Evolutionary conservation across 2,329 filamentous ascomycete genomes (phyloP).

Genomic region (Xylaria polymorpha): DNA sequence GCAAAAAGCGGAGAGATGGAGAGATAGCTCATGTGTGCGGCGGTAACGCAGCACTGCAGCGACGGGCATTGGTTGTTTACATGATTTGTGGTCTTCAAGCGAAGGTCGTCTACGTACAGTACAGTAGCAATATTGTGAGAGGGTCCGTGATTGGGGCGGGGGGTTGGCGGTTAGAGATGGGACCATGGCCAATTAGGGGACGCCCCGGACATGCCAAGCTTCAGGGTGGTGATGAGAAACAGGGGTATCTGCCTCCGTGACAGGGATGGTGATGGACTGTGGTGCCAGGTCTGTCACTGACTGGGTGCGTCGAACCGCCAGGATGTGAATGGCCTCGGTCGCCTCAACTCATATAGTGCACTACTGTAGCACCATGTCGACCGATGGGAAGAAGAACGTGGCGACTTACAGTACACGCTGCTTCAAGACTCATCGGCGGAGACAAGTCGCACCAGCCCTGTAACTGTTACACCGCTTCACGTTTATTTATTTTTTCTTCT

Average conservation of each 20-base stretch:
- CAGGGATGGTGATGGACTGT: constrained; percentile 32
- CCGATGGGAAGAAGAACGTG: constrained; percentile 11
- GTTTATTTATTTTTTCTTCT: neutral
- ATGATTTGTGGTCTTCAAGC: constrained; percentile 39
- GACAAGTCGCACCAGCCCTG: constrained; percentile 20
- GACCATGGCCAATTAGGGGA: constrained; percentile 45
- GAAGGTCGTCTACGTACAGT: constrained; percentile 41
- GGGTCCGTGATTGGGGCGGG: constrained; percentile 46
- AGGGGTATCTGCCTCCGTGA: constrained; percentile 32
- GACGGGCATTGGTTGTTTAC: constrained; percentile 42
- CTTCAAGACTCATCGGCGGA: neutral
- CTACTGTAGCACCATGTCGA: constrained; percentile 10
- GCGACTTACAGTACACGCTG: constrained; percentile 2
- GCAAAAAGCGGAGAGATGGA: constrained; percentile 23
- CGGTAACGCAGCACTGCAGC: constrained; percentile 44
- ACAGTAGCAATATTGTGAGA: constrained; percentile 41
- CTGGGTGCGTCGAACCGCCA: constrained; percentile 12
- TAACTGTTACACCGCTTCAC: constrained; percentile 10
- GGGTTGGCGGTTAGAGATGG: constrained; percentile 48
- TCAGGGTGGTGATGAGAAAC: constrained; percentile 31
- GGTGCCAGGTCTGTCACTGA: neutral
- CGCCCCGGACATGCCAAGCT: constrained; percentile 22
- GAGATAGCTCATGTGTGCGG: constrained; percentile 37
- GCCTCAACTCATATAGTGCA: neutral
- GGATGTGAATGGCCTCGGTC: constrained; percentile 12